Conservation (phyloP, 371 early-diverging fungal genomes). For the Saksenaea oblongispora region DNA sequence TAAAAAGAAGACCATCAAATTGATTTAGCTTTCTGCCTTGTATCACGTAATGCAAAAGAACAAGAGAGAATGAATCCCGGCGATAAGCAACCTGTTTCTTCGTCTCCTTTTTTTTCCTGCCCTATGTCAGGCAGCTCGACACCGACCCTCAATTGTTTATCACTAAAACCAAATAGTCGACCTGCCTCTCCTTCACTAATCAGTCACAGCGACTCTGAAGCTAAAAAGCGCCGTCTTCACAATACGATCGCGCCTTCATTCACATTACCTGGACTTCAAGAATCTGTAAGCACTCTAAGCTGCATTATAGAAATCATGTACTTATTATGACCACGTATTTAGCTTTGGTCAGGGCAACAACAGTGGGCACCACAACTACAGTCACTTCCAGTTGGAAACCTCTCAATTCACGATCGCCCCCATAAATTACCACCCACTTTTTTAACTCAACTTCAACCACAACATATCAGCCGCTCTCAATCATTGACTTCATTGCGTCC, state of each 20-base stretch:
- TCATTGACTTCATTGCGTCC: constrained; percentile 5
- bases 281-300: neutral
- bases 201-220: neutral
- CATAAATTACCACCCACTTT: neutral
- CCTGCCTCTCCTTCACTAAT: neutral
- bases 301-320: neutral
- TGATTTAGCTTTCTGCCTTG: neutral
- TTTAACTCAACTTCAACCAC: neutral
- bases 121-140: constrained; percentile 6
- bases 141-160: neutral
- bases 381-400: neutral
- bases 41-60: constrained; percentile 4
- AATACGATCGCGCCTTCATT: neutral
- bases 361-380: neutral
- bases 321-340: neutral
- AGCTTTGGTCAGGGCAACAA: constrained; percentile 1
- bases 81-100: neutral
- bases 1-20: neutral
- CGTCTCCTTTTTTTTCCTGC: neutral
- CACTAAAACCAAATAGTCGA: neutral
- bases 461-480: constrained; percentile 9
- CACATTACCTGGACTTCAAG: neutral
- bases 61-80: constrained; percentile 1
- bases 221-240: neutral
- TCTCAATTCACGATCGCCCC: neutral